Conservation (phyloP, 176 grass and related monocot genomes). For the Zoysia pacifica region DNA sequence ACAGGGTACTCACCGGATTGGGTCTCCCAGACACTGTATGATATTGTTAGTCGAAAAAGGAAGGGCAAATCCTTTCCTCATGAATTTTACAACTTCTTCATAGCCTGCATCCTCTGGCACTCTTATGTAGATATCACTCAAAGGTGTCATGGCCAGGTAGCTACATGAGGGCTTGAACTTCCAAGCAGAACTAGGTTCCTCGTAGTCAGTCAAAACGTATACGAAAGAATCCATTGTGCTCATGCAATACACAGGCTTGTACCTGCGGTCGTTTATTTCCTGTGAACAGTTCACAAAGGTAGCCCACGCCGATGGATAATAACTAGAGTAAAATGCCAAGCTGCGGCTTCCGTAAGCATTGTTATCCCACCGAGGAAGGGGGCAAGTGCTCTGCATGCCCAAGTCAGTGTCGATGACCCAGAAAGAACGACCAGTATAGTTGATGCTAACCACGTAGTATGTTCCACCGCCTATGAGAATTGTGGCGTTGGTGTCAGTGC, state of each 20-base stretch:
- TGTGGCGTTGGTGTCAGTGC: slow-evolving; percentile 1
- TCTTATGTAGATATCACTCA: not conserved
- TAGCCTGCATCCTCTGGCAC: not conserved
- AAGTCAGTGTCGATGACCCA: slow-evolving; percentile 9
- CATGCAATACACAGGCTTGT: slow-evolving; percentile 19
- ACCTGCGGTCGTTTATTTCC: not conserved
- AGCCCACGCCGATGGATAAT: not conserved
- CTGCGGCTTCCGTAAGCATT: accelerated
- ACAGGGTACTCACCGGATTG: not conserved
- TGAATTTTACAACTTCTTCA: not conserved
- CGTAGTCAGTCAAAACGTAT: not conserved
- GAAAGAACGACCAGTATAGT: not conserved
- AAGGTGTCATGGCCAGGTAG: slow-evolving; percentile 31
- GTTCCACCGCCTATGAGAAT: not conserved
- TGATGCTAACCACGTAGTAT: slow-evolving; percentile 34
- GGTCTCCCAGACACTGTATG: not conserved
- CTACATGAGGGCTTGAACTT: slow-evolving; percentile 34
- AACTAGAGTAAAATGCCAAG: too few species aligned
- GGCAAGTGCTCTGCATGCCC: not conserved
- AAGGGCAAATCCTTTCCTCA: slow-evolving; percentile 30
- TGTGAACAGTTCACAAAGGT: slow-evolving; percentile 39
- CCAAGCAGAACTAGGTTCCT: not conserved
- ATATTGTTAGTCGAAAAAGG: not conserved
- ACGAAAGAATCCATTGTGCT: slow-evolving; percentile 31
- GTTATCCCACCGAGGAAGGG: slow-evolving; percentile 6